Conservation (phyloP, 129 eudicot species). For the Ambrosia trifida region DNA sequence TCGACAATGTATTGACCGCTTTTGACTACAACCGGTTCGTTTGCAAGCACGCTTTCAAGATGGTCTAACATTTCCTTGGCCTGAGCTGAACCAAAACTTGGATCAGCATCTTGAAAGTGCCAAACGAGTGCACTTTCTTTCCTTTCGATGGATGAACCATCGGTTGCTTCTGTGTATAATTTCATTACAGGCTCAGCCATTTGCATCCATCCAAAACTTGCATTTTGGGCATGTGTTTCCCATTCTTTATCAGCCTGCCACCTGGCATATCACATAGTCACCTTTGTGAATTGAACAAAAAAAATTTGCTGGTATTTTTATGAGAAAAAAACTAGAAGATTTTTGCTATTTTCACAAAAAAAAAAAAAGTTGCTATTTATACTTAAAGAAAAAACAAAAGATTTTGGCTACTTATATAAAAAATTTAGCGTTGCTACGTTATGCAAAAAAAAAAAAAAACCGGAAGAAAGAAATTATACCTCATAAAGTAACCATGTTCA, state of each 20-base stretch:
- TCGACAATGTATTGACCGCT: slow-evolving; percentile 59
- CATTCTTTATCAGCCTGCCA: slow-evolving; percentile 51
- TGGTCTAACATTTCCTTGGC: slow-evolving; percentile 66
- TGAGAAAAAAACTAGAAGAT: not conserved
- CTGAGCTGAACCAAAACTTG: slow-evolving; percentile 53
- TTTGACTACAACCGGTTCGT: slow-evolving; percentile 62
- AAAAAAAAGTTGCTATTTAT: not conserved
- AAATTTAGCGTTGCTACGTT: too few relatives aligned
- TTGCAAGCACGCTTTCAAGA: slow-evolving; percentile 65
- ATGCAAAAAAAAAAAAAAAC: not conserved
- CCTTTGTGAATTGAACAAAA: not conserved
- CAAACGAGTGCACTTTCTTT: slow-evolving; percentile 66
- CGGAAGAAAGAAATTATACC: slow-evolving; percentile 28
- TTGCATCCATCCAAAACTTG: slow-evolving; percentile 56
- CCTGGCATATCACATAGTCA: slow-evolving; percentile 30
- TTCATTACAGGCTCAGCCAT: slow-evolving; percentile 66
- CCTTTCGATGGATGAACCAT: slow-evolving; percentile 55
- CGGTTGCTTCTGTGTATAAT: slow-evolving; percentile 55
- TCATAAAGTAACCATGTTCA: slow-evolving; percentile 59
- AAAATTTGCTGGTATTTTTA: not conserved
- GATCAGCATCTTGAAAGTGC: slow-evolving; percentile 60
- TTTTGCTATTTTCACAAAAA: not conserved
- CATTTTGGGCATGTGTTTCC: slow-evolving; percentile 44
- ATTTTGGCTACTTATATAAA: not conserved
- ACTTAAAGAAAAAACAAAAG: too few relatives aligned